Base-by-base conservation (phyloP, 495 filamentous ascomycete genomes). In the Annulohypoxylon bovei region DNA sequence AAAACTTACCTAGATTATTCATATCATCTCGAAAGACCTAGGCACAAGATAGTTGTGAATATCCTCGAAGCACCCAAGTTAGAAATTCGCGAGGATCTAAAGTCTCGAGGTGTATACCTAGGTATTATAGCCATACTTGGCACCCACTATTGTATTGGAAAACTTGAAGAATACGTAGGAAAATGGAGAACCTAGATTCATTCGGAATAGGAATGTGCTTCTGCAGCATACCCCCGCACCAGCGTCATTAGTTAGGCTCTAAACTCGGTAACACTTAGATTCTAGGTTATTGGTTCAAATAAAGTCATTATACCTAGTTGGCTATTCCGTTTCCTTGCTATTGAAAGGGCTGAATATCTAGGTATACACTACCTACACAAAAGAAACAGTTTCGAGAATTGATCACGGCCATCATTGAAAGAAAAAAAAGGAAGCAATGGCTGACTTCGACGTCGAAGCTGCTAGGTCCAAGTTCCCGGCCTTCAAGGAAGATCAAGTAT, bases 391-490 rank as follows among this genome's bases (percentile, higher is more conserved):
- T 27, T 50, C 40, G n/a, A 25, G 12, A 62, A 18, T 18, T n/a
- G 11, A 6, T 3, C 37, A 8, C 14, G 14, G 37, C 4, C 37
- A 30, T n/a, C 3, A 32, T 20, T 11, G 1, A 2, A 53, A 2
- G n/a, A 1, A 1, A 32, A 22, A 32, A n/a, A 27, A 14, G 33
- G 16, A 18, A 37, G 6, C 4, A 47, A 75, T 77, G 72, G 47
- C 55, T 39, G 33, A 59, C 33, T 67, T 92, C 74, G 78, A 88
- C 68, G 78, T 92, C 40, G 70, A 81, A 6, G 72, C 76, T 12
- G 86, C 85, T n/a, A 86, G 87, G 52, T 76, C 83, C 50, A 79
- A 81, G 23, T 93, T 94, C 83, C 90, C 90, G 53, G 89, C 90
- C 14, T 75, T 93, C 46, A 60, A 85, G 23, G 83, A 88, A 66